phyloP scores from a whole-genome alignment of 176 grass and related monocot genomes.

The Alloteropsis semialata region DNA sequence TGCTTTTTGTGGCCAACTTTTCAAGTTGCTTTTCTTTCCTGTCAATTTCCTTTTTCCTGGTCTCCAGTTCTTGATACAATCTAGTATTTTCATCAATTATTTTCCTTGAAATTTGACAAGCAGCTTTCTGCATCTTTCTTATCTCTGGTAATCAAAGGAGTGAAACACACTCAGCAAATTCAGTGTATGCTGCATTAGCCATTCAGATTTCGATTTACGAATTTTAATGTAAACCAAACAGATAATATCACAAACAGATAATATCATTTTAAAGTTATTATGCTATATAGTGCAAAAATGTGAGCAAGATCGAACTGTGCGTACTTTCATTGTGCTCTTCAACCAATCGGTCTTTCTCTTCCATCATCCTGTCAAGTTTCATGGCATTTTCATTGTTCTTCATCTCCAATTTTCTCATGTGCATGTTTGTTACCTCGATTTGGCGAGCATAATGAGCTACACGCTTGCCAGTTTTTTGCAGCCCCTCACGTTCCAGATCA shows the following conservation, averaged over 20 bases:
- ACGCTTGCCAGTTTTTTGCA: slow-evolving; percentile 22
- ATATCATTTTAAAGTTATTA: neutral
- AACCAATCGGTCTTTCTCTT: slow-evolving; percentile 41
- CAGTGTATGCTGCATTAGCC: neutral
- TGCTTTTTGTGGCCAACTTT: slow-evolving; percentile 16
- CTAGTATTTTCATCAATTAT: slow-evolving; percentile 21
- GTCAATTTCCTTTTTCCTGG: slow-evolving; percentile 12
- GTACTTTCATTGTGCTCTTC: slow-evolving; percentile 52
- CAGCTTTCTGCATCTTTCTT: slow-evolving; percentile 29
- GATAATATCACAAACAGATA: neutral
- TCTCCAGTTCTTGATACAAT: slow-evolving; percentile 20
- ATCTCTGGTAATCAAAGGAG: slow-evolving; percentile 36
- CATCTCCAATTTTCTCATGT: slow-evolving; percentile 14
- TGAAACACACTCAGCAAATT: neutral
- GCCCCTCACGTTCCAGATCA: slow-evolving; percentile 38
- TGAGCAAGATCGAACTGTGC: neutral
- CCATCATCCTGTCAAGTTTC: slow-evolving; percentile 45
- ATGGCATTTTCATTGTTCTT: slow-evolving; percentile 38
- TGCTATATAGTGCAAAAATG: neutral
- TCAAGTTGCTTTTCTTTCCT: slow-evolving; percentile 27
- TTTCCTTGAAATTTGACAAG: slow-evolving; percentile 2
- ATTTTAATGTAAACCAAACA: neutral
- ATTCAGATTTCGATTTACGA: neutral
- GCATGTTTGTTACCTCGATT: slow-evolving; percentile 42
- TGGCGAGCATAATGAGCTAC: slow-evolving; percentile 35